Percentiles rank a stretch among this genome's conserved stretches.
Conservation (phyloP, 768 basidiomycete genomes). For the Astraeus odoratus region DNA sequence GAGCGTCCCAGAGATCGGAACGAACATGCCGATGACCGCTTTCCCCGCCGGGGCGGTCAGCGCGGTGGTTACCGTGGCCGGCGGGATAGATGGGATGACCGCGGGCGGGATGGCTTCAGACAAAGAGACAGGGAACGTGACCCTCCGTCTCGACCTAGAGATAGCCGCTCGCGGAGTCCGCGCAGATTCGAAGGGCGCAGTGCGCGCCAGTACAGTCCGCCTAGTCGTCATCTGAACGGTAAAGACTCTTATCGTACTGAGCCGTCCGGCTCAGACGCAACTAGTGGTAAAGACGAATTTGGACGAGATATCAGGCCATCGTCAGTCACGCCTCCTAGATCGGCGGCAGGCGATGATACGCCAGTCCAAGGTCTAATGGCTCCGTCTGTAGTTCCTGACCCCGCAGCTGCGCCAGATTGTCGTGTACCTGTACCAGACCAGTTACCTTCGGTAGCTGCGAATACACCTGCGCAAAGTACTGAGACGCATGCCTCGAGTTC, state of each 20-base stretch:
- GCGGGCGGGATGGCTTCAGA: conserved; percentile 36
- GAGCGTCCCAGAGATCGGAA: conserved; percentile 40
- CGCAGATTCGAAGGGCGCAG: conserved; percentile 48
- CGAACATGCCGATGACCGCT: conserved; percentile 48
- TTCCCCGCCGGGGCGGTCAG: conserved; percentile 43
- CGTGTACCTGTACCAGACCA: conserved; percentile 37
- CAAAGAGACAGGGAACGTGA: conserved; percentile 40
- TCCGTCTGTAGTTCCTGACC: conserved; percentile 35
- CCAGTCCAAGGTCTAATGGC: conserved; percentile 25
- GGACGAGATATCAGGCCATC: conserved; percentile 69
- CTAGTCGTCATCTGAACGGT: conserved; percentile 37
- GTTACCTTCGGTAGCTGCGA: conserved; percentile 43
- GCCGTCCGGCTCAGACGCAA: conserved; percentile 18
- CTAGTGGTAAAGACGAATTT: conserved; percentile 73
- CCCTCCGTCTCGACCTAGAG: conserved; percentile 37
- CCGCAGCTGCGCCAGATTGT: conserved; percentile 42
- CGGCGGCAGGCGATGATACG: conserved; percentile 20
- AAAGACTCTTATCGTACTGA: conserved; percentile 22
- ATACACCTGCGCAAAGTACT: conserved; percentile 46
- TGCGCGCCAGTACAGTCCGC: conserved; percentile 54
- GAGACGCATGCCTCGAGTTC: conserved; percentile 25
- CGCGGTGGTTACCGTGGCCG: conserved; percentile 55
- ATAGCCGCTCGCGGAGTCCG: conserved; percentile 73
- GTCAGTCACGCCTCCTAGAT: conserved; percentile 33
- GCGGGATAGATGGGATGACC: conserved; percentile 57